Percentiles rank a stretch among this genome's conserved stretches.
Evolutionary conservation across 2,329 filamentous ascomycete species (phyloP).

Genomic region (Scytalidium lignicola): DNA sequence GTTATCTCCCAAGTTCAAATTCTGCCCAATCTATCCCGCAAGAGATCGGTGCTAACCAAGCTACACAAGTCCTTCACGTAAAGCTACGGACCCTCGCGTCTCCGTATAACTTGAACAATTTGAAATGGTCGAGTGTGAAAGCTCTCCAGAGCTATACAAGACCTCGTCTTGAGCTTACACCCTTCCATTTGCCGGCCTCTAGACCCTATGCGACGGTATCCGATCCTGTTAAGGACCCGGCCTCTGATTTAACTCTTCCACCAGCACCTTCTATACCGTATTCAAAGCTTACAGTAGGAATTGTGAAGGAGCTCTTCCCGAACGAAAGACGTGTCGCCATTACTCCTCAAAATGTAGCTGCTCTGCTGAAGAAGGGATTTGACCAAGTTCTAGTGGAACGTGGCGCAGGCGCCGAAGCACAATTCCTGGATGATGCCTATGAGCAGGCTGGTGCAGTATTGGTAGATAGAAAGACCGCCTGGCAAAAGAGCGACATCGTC

Average conservation of each 20-base stretch:
- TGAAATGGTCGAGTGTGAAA: neutral
- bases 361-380: constrained; percentile 84
- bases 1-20: neutral
- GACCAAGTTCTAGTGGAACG: constrained; percentile 71
- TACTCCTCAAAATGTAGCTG: constrained; percentile 75
- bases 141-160: neutral
- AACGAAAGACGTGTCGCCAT: constrained; percentile 80
- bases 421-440: constrained; percentile 74
- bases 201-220: neutral
- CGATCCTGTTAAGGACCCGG: neutral
- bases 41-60: neutral
- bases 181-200: neutral
- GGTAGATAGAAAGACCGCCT: constrained; percentile 64
- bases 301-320: constrained; percentile 73
- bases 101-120: neutral
- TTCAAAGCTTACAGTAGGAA: constrained; percentile 66
- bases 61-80: neutral
- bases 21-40: neutral
- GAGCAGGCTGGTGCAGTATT: constrained; percentile 72
- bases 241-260: constrained; percentile 3
- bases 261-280: constrained; percentile 48
- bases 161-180: neutral
- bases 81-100: neutral
- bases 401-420: constrained; percentile 71
- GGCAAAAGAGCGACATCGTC: constrained; percentile 70